A percentile compares a stretch with the other conserved stretches of the same genome.
phyloP scores from a whole-genome alignment of 768 basidiomycete species.

The Paxillus involutus region DNA sequence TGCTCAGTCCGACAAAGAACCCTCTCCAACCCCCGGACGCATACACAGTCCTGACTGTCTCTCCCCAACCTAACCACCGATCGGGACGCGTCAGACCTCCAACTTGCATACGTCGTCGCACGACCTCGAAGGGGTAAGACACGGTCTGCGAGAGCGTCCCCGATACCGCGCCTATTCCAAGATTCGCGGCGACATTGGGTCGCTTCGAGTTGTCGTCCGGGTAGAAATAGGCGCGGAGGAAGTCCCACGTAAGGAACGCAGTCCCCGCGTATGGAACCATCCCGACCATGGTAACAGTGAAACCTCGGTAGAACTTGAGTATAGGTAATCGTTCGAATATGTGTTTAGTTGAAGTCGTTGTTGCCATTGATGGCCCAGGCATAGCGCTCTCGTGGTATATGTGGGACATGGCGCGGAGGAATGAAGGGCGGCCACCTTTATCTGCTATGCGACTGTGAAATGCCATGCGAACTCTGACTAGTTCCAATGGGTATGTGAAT shows the following conservation, averaged over 20 bases:
- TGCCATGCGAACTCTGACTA: constrained; percentile 94
- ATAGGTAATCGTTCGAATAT: constrained; percentile 65
- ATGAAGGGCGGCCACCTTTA: constrained; percentile 44
- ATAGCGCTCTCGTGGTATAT: constrained; percentile 69
- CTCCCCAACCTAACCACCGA: constrained; percentile 73
- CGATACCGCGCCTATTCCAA: constrained; percentile 81
- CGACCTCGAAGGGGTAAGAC: constrained; percentile 93
- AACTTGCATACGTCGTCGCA: constrained; percentile 92
- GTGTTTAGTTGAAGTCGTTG: constrained; percentile 23
- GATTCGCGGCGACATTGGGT: constrained; percentile 57
- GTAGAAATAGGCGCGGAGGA: constrained; percentile 59
- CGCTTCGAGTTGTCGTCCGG: constrained; percentile 40
- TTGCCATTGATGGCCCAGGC: constrained; percentile 2
- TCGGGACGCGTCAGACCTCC: constrained; percentile 80
- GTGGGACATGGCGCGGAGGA: constrained; percentile 52
- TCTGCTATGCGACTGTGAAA: constrained; percentile 41
- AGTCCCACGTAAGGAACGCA: constrained; percentile 91
- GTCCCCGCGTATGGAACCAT: constrained; percentile 97
- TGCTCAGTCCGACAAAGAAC: constrained; percentile 87
- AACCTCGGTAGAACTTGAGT: constrained; percentile 96
- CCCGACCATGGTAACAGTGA: constrained; percentile 85
- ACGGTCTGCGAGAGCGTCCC: constrained; percentile 86
- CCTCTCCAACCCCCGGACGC: constrained; percentile 73
- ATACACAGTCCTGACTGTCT: constrained; percentile 74
- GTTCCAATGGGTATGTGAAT: constrained; percentile 93